Base-by-base conservation (phyloP, 2,329 filamentous ascomycete species). In the Pestalotiopsis sp. region DNA sequence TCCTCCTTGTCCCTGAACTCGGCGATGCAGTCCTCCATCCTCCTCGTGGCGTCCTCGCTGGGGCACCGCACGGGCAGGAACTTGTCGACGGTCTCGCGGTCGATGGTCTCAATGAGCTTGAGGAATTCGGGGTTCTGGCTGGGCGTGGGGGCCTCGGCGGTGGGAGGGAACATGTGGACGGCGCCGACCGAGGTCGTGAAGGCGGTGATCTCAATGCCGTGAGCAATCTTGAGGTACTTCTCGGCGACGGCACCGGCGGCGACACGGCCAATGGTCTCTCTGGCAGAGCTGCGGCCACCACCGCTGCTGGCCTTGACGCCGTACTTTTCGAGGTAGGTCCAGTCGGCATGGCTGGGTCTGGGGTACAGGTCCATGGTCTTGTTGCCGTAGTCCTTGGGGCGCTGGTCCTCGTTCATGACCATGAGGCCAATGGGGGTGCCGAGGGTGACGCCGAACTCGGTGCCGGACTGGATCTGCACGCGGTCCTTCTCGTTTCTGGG, bases 291-390 rank as follows among this genome's bases (percentile, higher is more conserved):
- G 71, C 96, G 89, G 67, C 96, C 95, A 74, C 96, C 95, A 69
- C 96, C 95, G 70, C 91, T 94, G 79, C 90, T 93, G 49, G 96
- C 94, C 85, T 97, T 97, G 74, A 97, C 91, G 68, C 95, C 95
- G 80, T 99, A 99, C 84, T 98, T 98, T 81, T 97, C 93, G 70
- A 97, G 87, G 83, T 98, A 98, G 70, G 96, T 98, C 89, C 92
- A 98, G 83, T 98, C 95, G 70, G 96, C 95, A 82, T 98, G 96
- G 79, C 91, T 94, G 45, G 95, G 96, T 65, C 96, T 89, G 4
- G 96, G 96, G 86, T 92, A 98, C 71, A 90, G 83, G 81, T 98
- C 93, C 89, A 98, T 98, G 38, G 95, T 97, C 78, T 90, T 89
- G 82, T 90, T 89, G 68, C 93, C 93, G 82, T 98, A 98, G 84